Base-by-base conservation (phyloP, 371 early-diverging fungal species). In the Mucor lusitanicus region DNA sequence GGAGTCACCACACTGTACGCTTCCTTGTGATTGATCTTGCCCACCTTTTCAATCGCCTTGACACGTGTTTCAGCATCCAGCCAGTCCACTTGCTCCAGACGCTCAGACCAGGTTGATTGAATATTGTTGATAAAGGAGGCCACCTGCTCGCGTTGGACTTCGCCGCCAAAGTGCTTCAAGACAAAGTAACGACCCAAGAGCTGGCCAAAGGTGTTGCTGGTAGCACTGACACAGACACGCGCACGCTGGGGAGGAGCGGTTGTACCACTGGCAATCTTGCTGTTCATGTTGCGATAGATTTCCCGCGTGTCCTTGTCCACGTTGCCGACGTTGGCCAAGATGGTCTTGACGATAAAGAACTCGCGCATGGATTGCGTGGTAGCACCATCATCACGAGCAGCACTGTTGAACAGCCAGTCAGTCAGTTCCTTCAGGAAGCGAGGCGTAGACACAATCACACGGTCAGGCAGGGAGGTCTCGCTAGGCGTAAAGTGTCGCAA, bases 131-230 rank as follows among this genome's bases (percentile, higher is more conserved):
- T 76, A 62, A 86, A 77, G 11, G 68, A 58, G 15, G 61, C 56
- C 0, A 64, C 68, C 21, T 76, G 64, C 11, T 75, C 68, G 5
- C 74, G 61, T 33, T 78, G 71, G 21, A 70, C 17, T 19, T 73
- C 75, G 39, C 81, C 81, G 27, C 80, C 81, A 63, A 86, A 86
- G 3, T 73, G 56, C 39, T 66, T 64, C 65, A 85, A 60, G 13
- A 84, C 77, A 76, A 76, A 89, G 61, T 83, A 88, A 23, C 88
- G 81, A 0, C 88, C 89, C 0, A 82, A 70, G 19, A 87, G 64
- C 17, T 79, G 78, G 1, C 88, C 88, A 61, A 91, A 70, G 0
- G 71, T 60, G 1, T 53, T 30, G 21, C 84, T 82, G 8, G 82
- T 74, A 11, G 64, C 33, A 0, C 56, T 59, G 19, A 86, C 67